Evolutionary conservation across 352 stramenopile genomes (phyloP).

Genomic region (Albugo laibachii): DNA sequence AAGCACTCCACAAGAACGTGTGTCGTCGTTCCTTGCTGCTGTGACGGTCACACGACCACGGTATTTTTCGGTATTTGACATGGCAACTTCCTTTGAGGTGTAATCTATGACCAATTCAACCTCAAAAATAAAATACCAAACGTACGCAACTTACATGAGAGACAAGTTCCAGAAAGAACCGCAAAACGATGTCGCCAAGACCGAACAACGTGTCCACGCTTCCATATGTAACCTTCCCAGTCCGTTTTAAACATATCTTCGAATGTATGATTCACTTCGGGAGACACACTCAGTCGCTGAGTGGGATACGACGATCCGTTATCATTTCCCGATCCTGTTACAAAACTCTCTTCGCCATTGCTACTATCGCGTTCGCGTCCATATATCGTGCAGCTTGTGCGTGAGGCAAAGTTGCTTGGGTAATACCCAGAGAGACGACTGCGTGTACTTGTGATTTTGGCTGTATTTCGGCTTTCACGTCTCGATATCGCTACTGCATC

Average conservation of each 20-base stretch:
- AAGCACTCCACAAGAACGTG: slow-evolving; percentile 46
- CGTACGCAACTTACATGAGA: slow-evolving; percentile 42
- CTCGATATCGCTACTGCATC: slow-evolving; percentile 50
- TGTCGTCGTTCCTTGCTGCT: slow-evolving; percentile 38
- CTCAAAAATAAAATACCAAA: not conserved
- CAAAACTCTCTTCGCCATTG: slow-evolving; percentile 14
- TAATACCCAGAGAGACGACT: slow-evolving; percentile 5
- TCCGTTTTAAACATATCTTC: slow-evolving; percentile 76
- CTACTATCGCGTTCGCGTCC: slow-evolving; percentile 12
- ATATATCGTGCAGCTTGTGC: slow-evolving; percentile 47
- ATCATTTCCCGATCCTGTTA: not conserved
- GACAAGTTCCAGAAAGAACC: slow-evolving; percentile 53
- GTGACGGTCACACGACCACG: slow-evolving; percentile 63
- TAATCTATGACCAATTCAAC: slow-evolving; percentile 17
- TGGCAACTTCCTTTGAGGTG: slow-evolving; percentile 59
- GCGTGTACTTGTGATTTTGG: slow-evolving; percentile 1
- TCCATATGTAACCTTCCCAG: slow-evolving; percentile 79
- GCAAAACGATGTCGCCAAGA: slow-evolving; percentile 72
- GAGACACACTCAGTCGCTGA: slow-evolving; percentile 37
- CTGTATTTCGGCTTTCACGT: slow-evolving; percentile 14
- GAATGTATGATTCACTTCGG: slow-evolving; percentile 47
- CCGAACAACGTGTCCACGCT: slow-evolving; percentile 69
- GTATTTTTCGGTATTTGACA: slow-evolving; percentile 66
- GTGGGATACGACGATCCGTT: not conserved
- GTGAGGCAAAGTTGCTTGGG: slow-evolving; percentile 14